Evolutionary conservation across 768 basidiomycete species (phyloP).

Genomic region (Austroboletus eburneus): DNA sequence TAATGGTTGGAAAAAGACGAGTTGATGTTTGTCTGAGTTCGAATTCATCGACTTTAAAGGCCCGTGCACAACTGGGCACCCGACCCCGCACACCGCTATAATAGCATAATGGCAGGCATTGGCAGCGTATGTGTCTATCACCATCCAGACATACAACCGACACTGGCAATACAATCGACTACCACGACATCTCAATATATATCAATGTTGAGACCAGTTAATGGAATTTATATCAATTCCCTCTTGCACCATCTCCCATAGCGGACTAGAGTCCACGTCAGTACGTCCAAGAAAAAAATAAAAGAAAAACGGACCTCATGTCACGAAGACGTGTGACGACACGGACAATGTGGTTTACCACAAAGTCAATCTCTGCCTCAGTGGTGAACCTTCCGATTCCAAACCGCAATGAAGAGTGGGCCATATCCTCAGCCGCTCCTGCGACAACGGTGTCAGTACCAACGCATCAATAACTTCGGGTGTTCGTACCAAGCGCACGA

Average conservation of each 20-base stretch:
- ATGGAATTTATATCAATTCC: conserved; percentile 95
- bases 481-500: conserved; percentile 73
- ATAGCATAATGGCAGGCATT: background rate
- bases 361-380: conserved; percentile 94
- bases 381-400: conserved; percentile 98
- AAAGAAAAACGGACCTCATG: conserved; percentile 63
- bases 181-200: background rate
- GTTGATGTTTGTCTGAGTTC: conserved; percentile 30
- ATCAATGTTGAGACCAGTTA: conserved; percentile 78
- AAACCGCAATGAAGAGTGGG: conserved; percentile 95
- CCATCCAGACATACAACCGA: no score
- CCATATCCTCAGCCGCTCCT: conserved; percentile 98
- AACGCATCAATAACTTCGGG: background rate
- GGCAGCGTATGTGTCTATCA: background rate
- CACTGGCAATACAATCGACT: conserved; percentile 12
- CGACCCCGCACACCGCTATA: conserved; percentile 19
- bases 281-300: conserved; percentile 4
- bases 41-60: conserved; percentile 28
- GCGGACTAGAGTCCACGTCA: conserved; percentile 49
- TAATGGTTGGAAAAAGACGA: conserved; percentile 26
- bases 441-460: background rate
- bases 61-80: conserved; percentile 22
- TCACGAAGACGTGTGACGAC: conserved; percentile 89
- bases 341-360: conserved; percentile 78
- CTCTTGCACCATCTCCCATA: conserved; percentile 99